phyloP scores from a whole-genome alignment of 148 eudicot genomes.

The Chenopodium formosanum region DNA sequence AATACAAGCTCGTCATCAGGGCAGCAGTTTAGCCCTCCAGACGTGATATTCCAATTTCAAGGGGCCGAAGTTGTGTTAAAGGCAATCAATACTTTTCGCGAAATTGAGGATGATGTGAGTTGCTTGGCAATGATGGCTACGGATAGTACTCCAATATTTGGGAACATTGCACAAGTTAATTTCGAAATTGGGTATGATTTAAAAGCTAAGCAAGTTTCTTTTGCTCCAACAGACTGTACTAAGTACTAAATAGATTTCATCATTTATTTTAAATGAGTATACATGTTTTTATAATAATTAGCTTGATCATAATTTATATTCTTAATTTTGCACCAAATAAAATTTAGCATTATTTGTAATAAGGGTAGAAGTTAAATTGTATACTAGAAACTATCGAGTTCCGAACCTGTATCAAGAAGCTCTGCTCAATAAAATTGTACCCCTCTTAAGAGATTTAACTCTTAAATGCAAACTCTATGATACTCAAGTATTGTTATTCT shows the following conservation, averaged over 20 bases:
- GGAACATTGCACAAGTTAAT: constrained; percentile 36
- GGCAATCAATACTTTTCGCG: constrained; percentile 17
- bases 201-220: constrained; percentile 14
- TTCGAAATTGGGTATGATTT: constrained; percentile 25
- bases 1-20: background rate
- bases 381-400: too few relatives aligned
- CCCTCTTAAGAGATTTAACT: too few relatives aligned
- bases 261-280: too few relatives aligned
- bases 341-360: too few relatives aligned
- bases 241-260: background rate
- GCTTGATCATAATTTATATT: too few relatives aligned
- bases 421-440: too few relatives aligned
- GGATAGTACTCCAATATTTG: constrained; percentile 18
- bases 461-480: too few relatives aligned
- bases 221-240: constrained; percentile 25
- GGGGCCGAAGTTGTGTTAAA: constrained; percentile 36
- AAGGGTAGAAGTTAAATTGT: too few relatives aligned
- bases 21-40: constrained; percentile 12
- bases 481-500: too few relatives aligned
- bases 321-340: too few relatives aligned
- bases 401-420: too few relatives aligned
- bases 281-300: too few relatives aligned
- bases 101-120: background rate
- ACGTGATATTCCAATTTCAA: constrained; percentile 27
- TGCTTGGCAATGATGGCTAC: constrained; percentile 33